phyloP scores from a whole-genome alignment of 352 stramenopile genomes.

The Pythium utonaiense region DNA sequence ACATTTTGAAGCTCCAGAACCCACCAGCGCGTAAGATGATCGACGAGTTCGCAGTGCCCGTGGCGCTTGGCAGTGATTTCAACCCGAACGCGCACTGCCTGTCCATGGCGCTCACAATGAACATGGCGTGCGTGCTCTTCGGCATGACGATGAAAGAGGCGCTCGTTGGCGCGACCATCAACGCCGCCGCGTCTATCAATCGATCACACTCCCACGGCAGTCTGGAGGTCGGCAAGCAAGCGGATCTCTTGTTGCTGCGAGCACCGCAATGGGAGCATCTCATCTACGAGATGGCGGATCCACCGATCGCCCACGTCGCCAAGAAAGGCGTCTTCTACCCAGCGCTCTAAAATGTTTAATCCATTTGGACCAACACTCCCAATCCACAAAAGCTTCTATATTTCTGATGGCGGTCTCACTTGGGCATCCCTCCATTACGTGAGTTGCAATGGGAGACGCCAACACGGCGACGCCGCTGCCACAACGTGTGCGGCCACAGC shows the following conservation, averaged over 20 bases:
- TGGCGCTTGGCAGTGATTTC: slow-evolving; percentile 80
- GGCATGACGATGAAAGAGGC: slow-evolving; percentile 85
- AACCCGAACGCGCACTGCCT: slow-evolving; percentile 86
- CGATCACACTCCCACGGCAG: slow-evolving; percentile 69
- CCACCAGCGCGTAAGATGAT: slow-evolving; percentile 76
- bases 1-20: slow-evolving; percentile 74
- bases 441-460: too few relatives aligned
- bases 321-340: slow-evolving; percentile 52
- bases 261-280: slow-evolving; percentile 79
- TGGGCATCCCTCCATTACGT: too few relatives aligned
- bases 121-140: slow-evolving; percentile 83
- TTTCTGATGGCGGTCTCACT: too few relatives aligned
- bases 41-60: slow-evolving; percentile 41
- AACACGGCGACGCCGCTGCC: background rate
- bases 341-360: slow-evolving; percentile 3
- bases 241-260: slow-evolving; percentile 65
- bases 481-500: background rate
- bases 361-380: background rate
- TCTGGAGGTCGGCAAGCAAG: slow-evolving; percentile 73
- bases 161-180: slow-evolving; percentile 79
- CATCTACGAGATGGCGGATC: slow-evolving; percentile 84
- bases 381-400: background rate
- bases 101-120: slow-evolving; percentile 86
- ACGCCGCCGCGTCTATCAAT: slow-evolving; percentile 77
- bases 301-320: slow-evolving; percentile 71